Evolutionary conservation across 345 rosid species (phyloP), one percentile per base, ranked within the genome.

Genomic region (Citrus sp.): DNA sequence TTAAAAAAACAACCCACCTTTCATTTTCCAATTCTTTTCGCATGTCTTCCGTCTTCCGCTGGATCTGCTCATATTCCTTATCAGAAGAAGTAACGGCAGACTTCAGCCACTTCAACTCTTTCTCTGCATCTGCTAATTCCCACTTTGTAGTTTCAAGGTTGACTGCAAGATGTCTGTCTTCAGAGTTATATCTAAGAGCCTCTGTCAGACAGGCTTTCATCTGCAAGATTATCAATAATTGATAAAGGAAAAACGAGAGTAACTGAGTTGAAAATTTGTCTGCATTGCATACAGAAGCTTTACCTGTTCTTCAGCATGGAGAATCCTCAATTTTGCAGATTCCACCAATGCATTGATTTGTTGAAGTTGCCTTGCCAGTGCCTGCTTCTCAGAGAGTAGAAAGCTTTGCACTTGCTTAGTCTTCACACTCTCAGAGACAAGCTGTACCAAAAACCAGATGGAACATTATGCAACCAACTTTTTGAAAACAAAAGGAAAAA

Each of bases 401-500:
- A 82, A 67, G 78, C 84, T 86, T 37, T 91, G 92, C 58, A 89
- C 89, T 79, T 94, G 91, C 90, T 94, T 96, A 69, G 90, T 85
- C 89, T 94, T 96, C 76, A 94, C 97, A 58, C 98, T 96, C 87
- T 96, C 99, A 30, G 99, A 96, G 75, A 96, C 99, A 80, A 96
- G 95, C 99, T 96, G 89, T 88, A 88, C 25, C 59, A 71, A 46
- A 60, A 59, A 78, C 24, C 38, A 76, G 37, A 67, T 0, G 4
- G 42, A 38, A 70, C 74, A 77, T 70, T 54, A 59, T 34, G 25
- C 73, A 70, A 63, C 77, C 40, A 78, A 32, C 28, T 30, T 21
- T 46, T 46, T 13, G 16, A 40, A 40, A 40, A 40, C 13, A 74
- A 67, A 32, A 77, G 54, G 37, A 6, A 65, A 67, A 19, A 55